Evolutionary conservation across 768 basidiomycete genomes (phyloP).

Genomic region (Wakefieldia striispora): DNA sequence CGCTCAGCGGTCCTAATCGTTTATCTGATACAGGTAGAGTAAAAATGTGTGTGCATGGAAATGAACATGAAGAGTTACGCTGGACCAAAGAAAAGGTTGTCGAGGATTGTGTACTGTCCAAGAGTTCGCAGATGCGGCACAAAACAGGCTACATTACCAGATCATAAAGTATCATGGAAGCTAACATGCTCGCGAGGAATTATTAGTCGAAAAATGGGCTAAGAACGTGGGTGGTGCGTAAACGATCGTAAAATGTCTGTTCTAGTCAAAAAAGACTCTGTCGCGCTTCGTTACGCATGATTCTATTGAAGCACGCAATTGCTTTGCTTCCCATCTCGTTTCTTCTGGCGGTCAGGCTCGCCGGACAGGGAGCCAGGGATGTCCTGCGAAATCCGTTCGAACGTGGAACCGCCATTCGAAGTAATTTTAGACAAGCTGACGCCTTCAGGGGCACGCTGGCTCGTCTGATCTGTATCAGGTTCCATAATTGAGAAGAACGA

Average conservation of each 20-base stretch:
- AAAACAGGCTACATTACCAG: slow-evolving; percentile 17
- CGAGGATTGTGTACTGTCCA: slow-evolving; percentile 2
- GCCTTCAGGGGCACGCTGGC: slow-evolving; percentile 21
- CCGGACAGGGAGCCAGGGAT: slow-evolving; percentile 4
- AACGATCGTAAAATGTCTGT: slow-evolving; percentile 2
- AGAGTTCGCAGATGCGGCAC: slow-evolving; percentile 5
- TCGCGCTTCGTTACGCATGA: neutral
- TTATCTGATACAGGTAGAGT: slow-evolving; percentile 14
- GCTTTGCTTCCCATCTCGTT: slow-evolving; percentile 26
- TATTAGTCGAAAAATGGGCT: neutral
- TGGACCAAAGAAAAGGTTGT: no score
- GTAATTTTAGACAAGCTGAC: slow-evolving; percentile 12
- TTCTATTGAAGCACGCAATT: slow-evolving; percentile 28
- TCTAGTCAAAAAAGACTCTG: neutral
- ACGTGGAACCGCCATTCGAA: slow-evolving; percentile 6
- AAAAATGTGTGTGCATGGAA: slow-evolving; percentile 3
- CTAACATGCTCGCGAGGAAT: neutral
- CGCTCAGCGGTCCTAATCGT: neutral
- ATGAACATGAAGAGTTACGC: neutral
- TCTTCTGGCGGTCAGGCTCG: slow-evolving; percentile 26
- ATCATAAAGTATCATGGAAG: slow-evolving; percentile 16
- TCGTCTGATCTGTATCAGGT: slow-evolving; percentile 23
- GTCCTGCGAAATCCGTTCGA: slow-evolving; percentile 9
- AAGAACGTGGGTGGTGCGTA: neutral
- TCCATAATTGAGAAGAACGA: slow-evolving; percentile 36